Percentiles rank a stretch among this genome's conserved stretches.
Evolutionary conservation across 331 rosid species (phyloP).

Genomic region (Acacia concinna): DNA sequence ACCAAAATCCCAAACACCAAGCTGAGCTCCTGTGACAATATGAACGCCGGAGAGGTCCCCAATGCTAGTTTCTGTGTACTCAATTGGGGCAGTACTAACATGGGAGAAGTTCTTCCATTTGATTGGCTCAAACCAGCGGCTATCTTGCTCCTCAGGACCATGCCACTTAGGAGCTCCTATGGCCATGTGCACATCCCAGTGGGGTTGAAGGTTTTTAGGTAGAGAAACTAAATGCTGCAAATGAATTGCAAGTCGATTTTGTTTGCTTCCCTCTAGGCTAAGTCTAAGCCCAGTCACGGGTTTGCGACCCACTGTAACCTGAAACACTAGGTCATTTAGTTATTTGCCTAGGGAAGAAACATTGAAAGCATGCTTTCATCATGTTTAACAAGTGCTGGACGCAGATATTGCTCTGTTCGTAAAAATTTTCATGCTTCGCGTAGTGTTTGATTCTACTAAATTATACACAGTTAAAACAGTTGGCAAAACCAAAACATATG

Average conservation of each 20-base stretch:
- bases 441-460: neutral
- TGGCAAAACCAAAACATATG: conserved; percentile 4
- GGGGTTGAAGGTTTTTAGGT: conserved; percentile 92
- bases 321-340: conserved; percentile 35
- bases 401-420: neutral
- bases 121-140: conserved; percentile 99
- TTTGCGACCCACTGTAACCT: conserved; percentile 98
- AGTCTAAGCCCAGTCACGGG: conserved; percentile 96
- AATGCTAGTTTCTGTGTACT: conserved; percentile 76
- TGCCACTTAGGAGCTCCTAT: conserved; percentile 99
- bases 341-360: conserved; percentile 5
- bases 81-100: conserved; percentile 99
- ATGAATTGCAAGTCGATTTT: conserved; percentile 84
- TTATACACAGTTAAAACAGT: neutral
- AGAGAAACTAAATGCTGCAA: conserved; percentile 93
- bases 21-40: conserved; percentile 97
- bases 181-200: conserved; percentile 91
- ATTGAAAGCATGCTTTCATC: neutral
- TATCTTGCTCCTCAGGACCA: conserved; percentile 99
- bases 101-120: conserved; percentile 99
- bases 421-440: neutral
- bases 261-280: conserved; percentile 84
- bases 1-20: conserved; percentile 97
- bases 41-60: conserved; percentile 98
- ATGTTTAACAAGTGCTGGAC: neutral